Percentiles rank a stretch among this genome's conserved stretches.
phyloP scores from a whole-genome alignment of 2,329 filamentous ascomycete genomes.

The Beauveria australis region DNA sequence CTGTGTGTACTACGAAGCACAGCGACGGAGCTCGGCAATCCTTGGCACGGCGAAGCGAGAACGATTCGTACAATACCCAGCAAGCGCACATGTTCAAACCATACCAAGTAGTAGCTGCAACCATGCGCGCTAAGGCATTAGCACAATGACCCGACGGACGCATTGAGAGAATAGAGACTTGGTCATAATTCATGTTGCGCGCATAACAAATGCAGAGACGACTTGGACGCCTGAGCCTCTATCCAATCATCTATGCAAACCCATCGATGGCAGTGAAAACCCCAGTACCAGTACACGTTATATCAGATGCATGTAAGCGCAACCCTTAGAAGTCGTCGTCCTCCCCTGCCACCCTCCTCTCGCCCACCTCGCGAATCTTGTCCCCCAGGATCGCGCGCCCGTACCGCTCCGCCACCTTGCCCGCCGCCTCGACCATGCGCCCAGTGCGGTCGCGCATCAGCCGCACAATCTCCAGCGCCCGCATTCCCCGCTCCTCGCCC shows the following conservation, averaged over 20 bases:
- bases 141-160: background rate
- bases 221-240: background rate
- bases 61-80: no score
- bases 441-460: constrained; percentile 79
- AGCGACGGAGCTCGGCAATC: no score
- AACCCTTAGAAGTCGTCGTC: constrained; percentile 33
- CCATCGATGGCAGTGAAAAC: background rate
- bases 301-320: background rate
- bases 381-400: constrained; percentile 70
- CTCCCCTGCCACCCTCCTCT: constrained; percentile 56
- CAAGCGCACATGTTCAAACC: no score
- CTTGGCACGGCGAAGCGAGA: no score
- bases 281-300: background rate
- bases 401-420: constrained; percentile 82
- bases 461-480: constrained; percentile 80
- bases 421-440: constrained; percentile 84
- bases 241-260: background rate
- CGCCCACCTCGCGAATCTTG: constrained; percentile 82
- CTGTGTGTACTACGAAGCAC: no score
- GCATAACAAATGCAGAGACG: background rate
- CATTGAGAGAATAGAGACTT: background rate
- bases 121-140: background rate
- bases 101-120: background rate
- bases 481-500: constrained; percentile 89
- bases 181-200: background rate